Percentiles rank a stretch among this genome's conserved stretches.
phyloP scores from a whole-genome alignment of 2,329 filamentous ascomycete species.

The Beauveria caledonica region DNA sequence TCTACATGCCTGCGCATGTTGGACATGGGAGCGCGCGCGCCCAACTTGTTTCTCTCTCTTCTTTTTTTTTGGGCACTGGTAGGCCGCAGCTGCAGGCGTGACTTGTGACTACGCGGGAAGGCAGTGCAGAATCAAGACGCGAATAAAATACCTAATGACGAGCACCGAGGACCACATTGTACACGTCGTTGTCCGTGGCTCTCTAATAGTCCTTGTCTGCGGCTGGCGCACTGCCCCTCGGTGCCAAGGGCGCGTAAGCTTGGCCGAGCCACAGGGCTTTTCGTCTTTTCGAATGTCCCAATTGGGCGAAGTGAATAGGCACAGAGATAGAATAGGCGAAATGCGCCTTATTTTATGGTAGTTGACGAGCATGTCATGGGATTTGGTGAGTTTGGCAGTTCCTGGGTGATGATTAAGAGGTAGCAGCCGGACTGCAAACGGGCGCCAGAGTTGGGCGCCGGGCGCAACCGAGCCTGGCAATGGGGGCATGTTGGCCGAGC shows the following conservation, averaged over 20 bases:
- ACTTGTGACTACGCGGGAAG: background rate
- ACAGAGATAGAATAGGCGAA: too few relatives aligned
- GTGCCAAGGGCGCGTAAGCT: constrained; percentile 1
- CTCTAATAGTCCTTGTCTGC: background rate
- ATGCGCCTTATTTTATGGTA: background rate
- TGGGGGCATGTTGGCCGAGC: background rate
- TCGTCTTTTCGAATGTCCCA: background rate
- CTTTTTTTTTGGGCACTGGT: too few relatives aligned
- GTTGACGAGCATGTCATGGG: background rate
- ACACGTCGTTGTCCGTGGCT: background rate
- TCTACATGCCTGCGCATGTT: background rate
- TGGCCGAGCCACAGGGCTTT: background rate
- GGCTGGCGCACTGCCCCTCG: background rate
- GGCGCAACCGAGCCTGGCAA: background rate
- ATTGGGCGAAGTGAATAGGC: too few relatives aligned
- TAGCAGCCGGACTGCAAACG: background rate
- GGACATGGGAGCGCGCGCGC: background rate
- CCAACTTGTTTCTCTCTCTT: too few relatives aligned
- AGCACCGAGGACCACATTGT: background rate
- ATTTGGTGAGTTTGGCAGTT: background rate
- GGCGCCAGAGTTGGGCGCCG: background rate
- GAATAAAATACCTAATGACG: background rate
- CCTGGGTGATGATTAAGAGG: background rate
- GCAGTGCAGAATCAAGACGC: background rate
- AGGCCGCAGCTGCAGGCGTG: background rate